These are phyloP conservation scores for Phytophthora kernoviae DNA, from an alignment of 352 stramenopile species.

Conservation along the genomic window DNA sequence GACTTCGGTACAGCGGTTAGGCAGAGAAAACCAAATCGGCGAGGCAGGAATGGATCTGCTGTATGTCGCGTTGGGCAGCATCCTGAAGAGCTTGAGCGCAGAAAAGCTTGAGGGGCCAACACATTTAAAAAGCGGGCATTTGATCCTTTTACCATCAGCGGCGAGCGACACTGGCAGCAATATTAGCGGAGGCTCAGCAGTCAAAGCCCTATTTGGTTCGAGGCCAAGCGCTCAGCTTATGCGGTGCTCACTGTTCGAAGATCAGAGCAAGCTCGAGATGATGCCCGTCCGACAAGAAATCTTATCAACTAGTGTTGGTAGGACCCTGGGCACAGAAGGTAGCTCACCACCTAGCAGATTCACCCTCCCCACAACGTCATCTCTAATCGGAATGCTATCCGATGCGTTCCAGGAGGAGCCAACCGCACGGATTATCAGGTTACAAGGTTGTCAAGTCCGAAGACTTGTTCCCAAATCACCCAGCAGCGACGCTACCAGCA, in stretches of 20 bases:
- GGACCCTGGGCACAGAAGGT: background rate
- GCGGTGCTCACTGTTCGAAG: slow-evolving; percentile 62
- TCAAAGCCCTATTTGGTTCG: slow-evolving; percentile 42
- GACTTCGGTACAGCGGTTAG: slow-evolving; percentile 61
- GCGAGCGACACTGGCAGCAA: slow-evolving; percentile 9
- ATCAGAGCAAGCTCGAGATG: slow-evolving; percentile 65
- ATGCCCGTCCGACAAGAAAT: slow-evolving; percentile 31
- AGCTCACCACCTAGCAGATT: slow-evolving; percentile 32
- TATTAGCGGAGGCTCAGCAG: slow-evolving; percentile 16
- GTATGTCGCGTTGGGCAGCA: slow-evolving; percentile 58
- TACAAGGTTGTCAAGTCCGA: slow-evolving; percentile 61
- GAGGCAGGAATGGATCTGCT: slow-evolving; percentile 51
- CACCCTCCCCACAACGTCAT: slow-evolving; percentile 43
- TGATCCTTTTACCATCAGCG: slow-evolving; percentile 54
- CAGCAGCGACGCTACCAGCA: slow-evolving; percentile 1
- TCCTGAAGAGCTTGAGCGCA: slow-evolving; percentile 63
- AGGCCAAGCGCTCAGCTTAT: slow-evolving; percentile 37
- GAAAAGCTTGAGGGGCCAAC: slow-evolving; percentile 62
- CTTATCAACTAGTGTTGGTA: background rate
- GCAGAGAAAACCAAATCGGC: slow-evolving; percentile 53
- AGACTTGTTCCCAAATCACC: slow-evolving; percentile 25
- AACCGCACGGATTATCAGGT: slow-evolving; percentile 34
- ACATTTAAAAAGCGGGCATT: slow-evolving; percentile 49
- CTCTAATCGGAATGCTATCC: slow-evolving; percentile 58
- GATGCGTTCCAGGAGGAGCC: slow-evolving; percentile 45